Percentiles rank a stretch among this genome's conserved stretches.
Evolutionary conservation across 306 rosid species (phyloP).

Genomic region (Arachis stenosperma): DNA sequence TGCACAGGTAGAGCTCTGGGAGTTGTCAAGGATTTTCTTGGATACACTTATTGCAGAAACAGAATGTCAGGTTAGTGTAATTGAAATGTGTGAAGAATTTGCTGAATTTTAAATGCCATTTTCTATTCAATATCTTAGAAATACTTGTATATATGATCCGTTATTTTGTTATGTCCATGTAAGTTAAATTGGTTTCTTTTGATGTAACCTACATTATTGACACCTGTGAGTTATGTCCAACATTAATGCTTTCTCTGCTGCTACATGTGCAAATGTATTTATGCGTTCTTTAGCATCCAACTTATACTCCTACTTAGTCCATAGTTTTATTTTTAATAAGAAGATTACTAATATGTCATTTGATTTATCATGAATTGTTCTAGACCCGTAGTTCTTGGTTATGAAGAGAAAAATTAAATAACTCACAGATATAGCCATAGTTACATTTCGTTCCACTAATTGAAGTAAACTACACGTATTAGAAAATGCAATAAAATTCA

Average conservation of each 20-base stretch:
- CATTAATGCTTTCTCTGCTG: not conserved
- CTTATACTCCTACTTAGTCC: conserved; percentile 3
- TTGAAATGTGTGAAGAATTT: conserved; percentile 24
- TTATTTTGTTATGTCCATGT: conserved; percentile 30
- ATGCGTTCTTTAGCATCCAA: conserved; percentile 18
- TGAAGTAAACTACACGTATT: too few relatives aligned
- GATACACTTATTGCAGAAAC: conserved; percentile 77
- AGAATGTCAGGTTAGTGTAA: conserved; percentile 61
- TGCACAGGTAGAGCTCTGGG: conserved; percentile 97
- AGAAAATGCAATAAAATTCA: not conserved
- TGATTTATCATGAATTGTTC: conserved; percentile 6
- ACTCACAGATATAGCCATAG: not conserved
- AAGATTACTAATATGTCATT: conserved; percentile 18
- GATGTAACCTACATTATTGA: conserved; percentile 9
- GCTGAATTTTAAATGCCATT: conserved; percentile 17
- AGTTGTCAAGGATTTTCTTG: conserved; percentile 75
- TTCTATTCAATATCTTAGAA: conserved; percentile 23
- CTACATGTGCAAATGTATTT: not conserved
- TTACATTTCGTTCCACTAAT: too few relatives aligned
- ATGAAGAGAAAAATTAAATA: not conserved
- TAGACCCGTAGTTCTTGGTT: not conserved
- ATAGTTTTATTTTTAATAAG: conserved; percentile 11
- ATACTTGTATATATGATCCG: conserved; percentile 16
- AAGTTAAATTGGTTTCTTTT: conserved; percentile 22
- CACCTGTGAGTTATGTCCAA: conserved; percentile 1